These are phyloP conservation scores for Fraxinus excelsior DNA, from an alignment of 257 asterid species.

Conservation along the genomic window DNA sequence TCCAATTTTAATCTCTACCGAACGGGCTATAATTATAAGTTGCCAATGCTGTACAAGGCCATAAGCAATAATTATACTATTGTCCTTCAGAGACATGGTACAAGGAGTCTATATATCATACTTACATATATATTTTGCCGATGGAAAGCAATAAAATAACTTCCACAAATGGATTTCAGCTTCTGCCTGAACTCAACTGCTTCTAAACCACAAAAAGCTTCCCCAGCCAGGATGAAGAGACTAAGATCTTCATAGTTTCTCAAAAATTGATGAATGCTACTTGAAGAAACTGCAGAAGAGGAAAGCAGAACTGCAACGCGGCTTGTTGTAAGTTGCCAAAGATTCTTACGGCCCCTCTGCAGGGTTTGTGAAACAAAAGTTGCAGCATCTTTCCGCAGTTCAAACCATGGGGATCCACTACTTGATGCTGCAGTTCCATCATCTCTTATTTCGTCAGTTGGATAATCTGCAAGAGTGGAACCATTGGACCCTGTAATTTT, in stretches of 20 bases:
- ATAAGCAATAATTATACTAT: not conserved
- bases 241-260: constrained; percentile 84
- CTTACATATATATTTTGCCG: constrained; percentile 97
- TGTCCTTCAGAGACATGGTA: not conserved
- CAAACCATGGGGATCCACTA: constrained; percentile 94
- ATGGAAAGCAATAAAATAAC: constrained; percentile 87
- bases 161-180: constrained; percentile 81
- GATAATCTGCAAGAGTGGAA: constrained; percentile 37
- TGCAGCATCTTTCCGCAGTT: constrained; percentile 79
- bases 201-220: constrained; percentile 91
- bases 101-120: constrained; percentile 16
- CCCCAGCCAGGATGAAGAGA: constrained; percentile 87
- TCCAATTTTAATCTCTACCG: no score
- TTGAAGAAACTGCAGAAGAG: constrained; percentile 78
- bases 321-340: constrained; percentile 97
- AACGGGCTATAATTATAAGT: not conserved
- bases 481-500: constrained; percentile 44
- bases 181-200: constrained; percentile 97
- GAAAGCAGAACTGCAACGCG: constrained; percentile 93
- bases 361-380: constrained; percentile 79
- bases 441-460: constrained; percentile 71
- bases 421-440: constrained; percentile 95
- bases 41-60: not conserved
- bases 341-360: constrained; percentile 89
- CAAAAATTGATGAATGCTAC: constrained; percentile 92